A percentile compares a stretch with the other conserved stretches of the same genome.
phyloP scores from a whole-genome alignment of 805 yeast genomes.

The Schizosaccharomyces lindneri region DNA sequence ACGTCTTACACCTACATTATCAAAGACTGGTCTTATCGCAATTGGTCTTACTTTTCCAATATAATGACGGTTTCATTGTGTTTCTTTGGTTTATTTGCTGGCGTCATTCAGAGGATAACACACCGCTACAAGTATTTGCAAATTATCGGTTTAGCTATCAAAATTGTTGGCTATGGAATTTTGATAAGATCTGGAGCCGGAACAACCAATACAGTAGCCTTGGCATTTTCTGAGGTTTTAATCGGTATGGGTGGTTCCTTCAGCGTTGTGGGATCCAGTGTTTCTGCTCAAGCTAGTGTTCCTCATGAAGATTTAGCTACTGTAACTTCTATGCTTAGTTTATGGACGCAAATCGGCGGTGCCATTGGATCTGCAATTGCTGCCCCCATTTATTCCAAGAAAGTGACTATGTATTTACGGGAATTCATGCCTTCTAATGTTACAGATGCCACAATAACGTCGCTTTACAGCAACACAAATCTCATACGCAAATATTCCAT shows the following conservation, averaged over 20 bases:
- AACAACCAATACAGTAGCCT: neutral
- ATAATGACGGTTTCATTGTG: neutral
- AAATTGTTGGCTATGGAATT: neutral
- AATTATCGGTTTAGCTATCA: neutral
- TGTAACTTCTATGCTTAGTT: slow-evolving; percentile 24
- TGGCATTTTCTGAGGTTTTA: neutral
- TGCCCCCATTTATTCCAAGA: slow-evolving; percentile 34
- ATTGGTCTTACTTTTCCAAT: neutral
- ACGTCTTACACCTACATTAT: neutral
- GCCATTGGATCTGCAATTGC: slow-evolving; percentile 33
- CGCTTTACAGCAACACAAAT: neutral
- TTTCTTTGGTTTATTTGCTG: slow-evolving; percentile 36
- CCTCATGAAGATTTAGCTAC: slow-evolving; percentile 34
- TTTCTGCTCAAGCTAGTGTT: slow-evolving; percentile 29
- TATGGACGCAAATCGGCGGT: slow-evolving; percentile 30
- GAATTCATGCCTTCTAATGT: slow-evolving; percentile 12
- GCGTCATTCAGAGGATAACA: slow-evolving; percentile 25
- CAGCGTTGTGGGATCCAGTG: slow-evolving; percentile 19
- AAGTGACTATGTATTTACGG: slow-evolving; percentile 11
- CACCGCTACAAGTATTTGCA: neutral
- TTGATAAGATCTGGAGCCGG: neutral
- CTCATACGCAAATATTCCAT: slow-evolving; percentile 17
- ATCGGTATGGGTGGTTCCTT: neutral
- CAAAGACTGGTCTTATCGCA: neutral
- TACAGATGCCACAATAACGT: slow-evolving; percentile 5